These are phyloP conservation scores for Vitis hybrid DNA, from an alignment of 177 flowering plant genomes.

Conservation along the genomic window DNA sequence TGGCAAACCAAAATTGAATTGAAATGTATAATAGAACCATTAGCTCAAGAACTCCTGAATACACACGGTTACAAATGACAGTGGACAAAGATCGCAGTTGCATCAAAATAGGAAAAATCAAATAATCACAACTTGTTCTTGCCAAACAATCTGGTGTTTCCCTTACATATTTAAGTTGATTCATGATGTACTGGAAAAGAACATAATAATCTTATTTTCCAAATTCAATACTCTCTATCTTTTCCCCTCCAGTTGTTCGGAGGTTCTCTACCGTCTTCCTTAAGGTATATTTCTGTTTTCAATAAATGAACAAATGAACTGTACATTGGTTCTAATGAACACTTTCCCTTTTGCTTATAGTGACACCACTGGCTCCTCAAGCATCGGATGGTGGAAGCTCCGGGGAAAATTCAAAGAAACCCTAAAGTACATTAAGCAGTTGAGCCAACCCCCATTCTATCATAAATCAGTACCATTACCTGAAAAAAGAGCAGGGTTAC, in stretches of 20 bases:
- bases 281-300: slow-evolving; percentile 16
- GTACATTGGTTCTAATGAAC: slow-evolving; percentile 35
- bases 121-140: no score
- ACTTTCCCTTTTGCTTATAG: slow-evolving; percentile 12
- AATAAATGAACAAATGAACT: slow-evolving; percentile 51
- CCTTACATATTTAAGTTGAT: no score
- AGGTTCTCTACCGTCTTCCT: slow-evolving; percentile 1
- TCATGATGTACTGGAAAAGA: no score
- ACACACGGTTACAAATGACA: no score
- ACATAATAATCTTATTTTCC: slow-evolving; percentile 8
- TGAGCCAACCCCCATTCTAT: slow-evolving; percentile 10
- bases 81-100: no score
- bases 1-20: no score
- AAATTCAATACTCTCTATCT: slow-evolving; percentile 12
- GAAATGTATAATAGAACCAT: no score
- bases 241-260: slow-evolving; percentile 7
- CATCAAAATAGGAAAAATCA: no score
- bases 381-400: slow-evolving; percentile 11
- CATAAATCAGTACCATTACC: no score
- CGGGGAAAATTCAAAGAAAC: slow-evolving; percentile 1
- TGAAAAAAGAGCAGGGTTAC: no score
- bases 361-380: slow-evolving; percentile 20
- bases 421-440: slow-evolving; percentile 14
- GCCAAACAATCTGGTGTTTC: no score
- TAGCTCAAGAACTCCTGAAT: no score